Percentiles rank a stretch among this genome's conserved stretches.
Conservation (phyloP, 2,329 filamentous ascomycete genomes). For the Endocalyx cinctus region DNA sequence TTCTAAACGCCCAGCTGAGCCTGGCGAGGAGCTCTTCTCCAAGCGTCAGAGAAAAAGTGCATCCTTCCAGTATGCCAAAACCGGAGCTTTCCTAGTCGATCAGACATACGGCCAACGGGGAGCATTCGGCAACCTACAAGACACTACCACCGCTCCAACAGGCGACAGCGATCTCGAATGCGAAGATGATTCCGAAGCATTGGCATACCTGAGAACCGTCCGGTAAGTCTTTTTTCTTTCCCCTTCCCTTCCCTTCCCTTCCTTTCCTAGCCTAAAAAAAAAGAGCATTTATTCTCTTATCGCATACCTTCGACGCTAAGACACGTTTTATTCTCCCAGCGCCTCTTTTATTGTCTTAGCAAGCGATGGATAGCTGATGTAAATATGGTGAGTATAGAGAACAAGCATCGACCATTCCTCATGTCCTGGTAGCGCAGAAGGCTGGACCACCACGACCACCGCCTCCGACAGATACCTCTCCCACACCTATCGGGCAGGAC, state of each 20-base stretch:
- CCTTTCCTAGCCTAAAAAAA: conserved; percentile 4
- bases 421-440: conserved; percentile 62
- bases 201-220: conserved; percentile 56
- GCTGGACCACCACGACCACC: conserved; percentile 46
- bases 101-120: conserved; percentile 53
- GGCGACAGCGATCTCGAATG: conserved; percentile 47
- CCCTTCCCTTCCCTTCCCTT: neutral
- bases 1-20: neutral
- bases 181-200: conserved; percentile 50
- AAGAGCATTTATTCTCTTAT: neutral
- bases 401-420: conserved; percentile 70
- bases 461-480: conserved; percentile 19
- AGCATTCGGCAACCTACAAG: conserved; percentile 53
- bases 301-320: conserved; percentile 1
- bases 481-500: conserved; percentile 27
- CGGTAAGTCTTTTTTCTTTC: conserved; percentile 51
- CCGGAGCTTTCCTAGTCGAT: conserved; percentile 30
- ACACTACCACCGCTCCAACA: conserved; percentile 26
- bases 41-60: neutral
- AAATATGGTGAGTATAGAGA: conserved; percentile 59
- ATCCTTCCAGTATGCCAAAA: neutral
- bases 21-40: neutral
- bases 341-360: too few relatives aligned
- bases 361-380: conserved; percentile 29
- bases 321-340: too few relatives aligned